A percentile compares a stretch with the other conserved stretches of the same genome.
Evolutionary conservation across 495 filamentous ascomycete genomes (phyloP).

Genomic region (Hypoxylon intermedium): DNA sequence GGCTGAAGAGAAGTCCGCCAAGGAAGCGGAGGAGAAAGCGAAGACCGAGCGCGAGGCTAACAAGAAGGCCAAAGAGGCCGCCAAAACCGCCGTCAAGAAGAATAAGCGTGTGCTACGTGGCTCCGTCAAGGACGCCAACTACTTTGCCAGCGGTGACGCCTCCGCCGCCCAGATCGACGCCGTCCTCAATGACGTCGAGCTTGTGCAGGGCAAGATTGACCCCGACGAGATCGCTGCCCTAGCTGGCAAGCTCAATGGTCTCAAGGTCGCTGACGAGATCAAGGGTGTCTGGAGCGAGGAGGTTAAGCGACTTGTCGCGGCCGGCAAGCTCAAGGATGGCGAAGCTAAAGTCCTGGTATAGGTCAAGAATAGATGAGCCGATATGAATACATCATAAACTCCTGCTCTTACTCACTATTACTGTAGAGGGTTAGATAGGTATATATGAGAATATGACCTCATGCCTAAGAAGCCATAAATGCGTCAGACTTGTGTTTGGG

Average conservation of each 20-base stretch:
- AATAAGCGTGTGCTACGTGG: constrained; percentile 94
- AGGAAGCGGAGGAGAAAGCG: constrained; percentile 83
- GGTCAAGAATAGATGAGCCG: not conserved
- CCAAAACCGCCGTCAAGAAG: constrained; percentile 99
- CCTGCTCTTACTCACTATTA: not conserved
- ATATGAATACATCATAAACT: not conserved
- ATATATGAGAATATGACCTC: too few species aligned
- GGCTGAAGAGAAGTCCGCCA: constrained; percentile 75
- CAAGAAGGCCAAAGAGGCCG: constrained; percentile 98
- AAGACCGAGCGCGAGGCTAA: constrained; percentile 79
- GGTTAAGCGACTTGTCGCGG: constrained; percentile 73
- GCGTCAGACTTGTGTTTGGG: too few species aligned
- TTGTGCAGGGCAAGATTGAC: constrained; percentile 88
- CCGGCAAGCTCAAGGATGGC: constrained; percentile 83
- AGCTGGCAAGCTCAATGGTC: constrained; percentile 74
- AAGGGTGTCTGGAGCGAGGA: constrained; percentile 71
- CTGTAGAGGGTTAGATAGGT: too few species aligned
- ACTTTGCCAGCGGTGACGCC: constrained; percentile 76
- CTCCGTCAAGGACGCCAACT: constrained; percentile 95
- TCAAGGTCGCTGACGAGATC: constrained; percentile 74
- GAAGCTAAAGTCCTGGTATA: constrained; percentile 62
- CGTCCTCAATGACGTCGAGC: constrained; percentile 85
- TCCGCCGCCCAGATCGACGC: constrained; percentile 76
- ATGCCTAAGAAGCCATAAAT: too few species aligned
- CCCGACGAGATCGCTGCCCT: constrained; percentile 84